Conservation (phyloP, 2,329 filamentous ascomycete species). For the Diaporthe amygdali region DNA sequence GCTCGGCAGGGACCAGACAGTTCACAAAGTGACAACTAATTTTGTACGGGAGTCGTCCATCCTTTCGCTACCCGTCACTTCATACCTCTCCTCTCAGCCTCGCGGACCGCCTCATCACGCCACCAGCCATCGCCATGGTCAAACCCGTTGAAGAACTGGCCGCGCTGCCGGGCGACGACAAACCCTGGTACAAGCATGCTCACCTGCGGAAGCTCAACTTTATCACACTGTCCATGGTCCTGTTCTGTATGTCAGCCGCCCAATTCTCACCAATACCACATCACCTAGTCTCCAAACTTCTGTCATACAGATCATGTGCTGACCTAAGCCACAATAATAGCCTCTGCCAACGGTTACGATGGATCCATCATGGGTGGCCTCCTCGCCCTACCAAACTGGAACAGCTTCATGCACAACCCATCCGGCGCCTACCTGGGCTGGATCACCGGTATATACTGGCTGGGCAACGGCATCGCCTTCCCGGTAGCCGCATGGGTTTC, state of each 20-base stretch:
- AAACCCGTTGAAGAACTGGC: neutral
- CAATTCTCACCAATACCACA: neutral
- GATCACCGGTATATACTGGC: conserved; percentile 21
- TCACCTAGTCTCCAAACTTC: neutral
- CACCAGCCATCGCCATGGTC: neutral
- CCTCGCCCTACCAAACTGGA: conserved; percentile 15
- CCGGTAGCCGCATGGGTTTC: conserved; percentile 36
- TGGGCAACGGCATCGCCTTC: conserved; percentile 35
- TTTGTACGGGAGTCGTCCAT: neutral
- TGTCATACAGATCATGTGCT: neutral
- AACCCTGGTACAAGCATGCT: conserved; percentile 10
- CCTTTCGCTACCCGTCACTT: neutral
- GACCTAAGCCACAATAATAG: neutral
- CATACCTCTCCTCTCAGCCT: neutral
- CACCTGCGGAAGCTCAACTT: conserved; percentile 14
- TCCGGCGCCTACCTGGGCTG: conserved; percentile 18
- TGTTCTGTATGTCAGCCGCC: conserved; percentile 13
- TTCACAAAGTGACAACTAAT: neutral
- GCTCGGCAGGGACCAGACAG: no score
- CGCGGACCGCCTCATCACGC: neutral
- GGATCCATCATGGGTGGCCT: conserved; percentile 19
- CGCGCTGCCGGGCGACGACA: neutral
- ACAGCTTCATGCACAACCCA: conserved; percentile 15
- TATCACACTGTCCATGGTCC: conserved; percentile 5
- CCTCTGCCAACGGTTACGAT: conserved; percentile 17